Evolutionary conservation across 2,329 filamentous ascomycete genomes (phyloP), one percentile per base, ranked within the genome.

Genomic region (Clonostachys solani): DNA sequence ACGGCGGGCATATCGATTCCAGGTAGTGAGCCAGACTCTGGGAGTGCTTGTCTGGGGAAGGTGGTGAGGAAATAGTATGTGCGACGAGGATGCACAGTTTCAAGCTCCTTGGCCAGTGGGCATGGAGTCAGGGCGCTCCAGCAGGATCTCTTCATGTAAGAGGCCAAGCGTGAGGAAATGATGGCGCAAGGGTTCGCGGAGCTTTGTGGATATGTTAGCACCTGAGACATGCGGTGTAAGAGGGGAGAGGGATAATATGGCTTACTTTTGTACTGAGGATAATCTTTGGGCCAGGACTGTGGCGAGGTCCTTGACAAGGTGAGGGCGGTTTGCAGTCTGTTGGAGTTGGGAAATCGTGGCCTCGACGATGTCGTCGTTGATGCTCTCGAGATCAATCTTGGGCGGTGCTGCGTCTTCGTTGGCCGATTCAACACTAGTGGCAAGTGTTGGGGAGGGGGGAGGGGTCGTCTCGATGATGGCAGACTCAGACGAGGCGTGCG

Each of bases 11-110:
- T 49, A 40, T 50, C 54, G 17, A 40, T 42, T 12, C 29, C 49
- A 33, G 56, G 47, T 10, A 54, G 48, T 40, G 58, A 57, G 77
- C 54, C 58, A 37, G 60, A 51, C 47, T 66, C 73, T 3, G 90
- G 89, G 17, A 97, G 82, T 36, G 89, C 83, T 62, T 92, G 89
- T 61, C 87, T 89, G 42, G 88, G 84, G 60, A 80, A 86, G n/a
- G 88, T 95, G 37, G 90, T 95, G 50, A 99, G 81, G 71, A 92
- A 97, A 71, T 95, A 97, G 74, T 96, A 97, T 42, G 95, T 92
- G 67, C 94, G 89, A 62, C 92, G 87, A 17, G 94, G 94, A 64
- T 97, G 92, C 40, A 92, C 87, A 38, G 88, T 85, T 64, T 96
- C 90, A 47, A 96, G 81, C 68, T 96, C 90, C 71, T 97, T 97